These are phyloP conservation scores for Debaryomyces fabryi DNA, from an alignment of 1,139 yeast genomes.

Conservation along the genomic window DNA sequence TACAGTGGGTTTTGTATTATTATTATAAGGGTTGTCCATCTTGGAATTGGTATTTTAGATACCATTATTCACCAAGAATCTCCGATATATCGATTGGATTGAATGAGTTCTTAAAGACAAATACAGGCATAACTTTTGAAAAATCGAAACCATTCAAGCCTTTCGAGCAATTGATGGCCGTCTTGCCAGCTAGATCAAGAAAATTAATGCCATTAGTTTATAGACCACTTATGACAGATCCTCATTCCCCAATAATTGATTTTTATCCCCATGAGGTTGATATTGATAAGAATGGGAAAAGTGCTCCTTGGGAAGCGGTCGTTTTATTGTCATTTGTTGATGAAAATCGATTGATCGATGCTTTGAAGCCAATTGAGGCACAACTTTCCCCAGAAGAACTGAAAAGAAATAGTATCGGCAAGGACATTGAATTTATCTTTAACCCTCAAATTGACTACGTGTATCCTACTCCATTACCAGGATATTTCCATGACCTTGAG, in stretches of 20 bases:
- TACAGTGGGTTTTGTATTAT: conserved; percentile 93
- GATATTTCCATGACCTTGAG: conserved; percentile 74
- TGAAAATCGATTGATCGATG: conserved; percentile 68
- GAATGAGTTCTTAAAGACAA: conserved; percentile 44
- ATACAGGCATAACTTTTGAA: conserved; percentile 59
- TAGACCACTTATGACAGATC: conserved; percentile 87
- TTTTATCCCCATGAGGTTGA: conserved; percentile 91
- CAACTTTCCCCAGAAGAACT: conserved; percentile 70
- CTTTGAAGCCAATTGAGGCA: conserved; percentile 66
- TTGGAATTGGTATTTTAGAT: conserved; percentile 91
- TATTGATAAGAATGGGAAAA: conserved; percentile 90
- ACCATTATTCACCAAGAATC: conserved; percentile 91
- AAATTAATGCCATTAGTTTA: conserved; percentile 76
- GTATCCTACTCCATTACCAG: conserved; percentile 79
- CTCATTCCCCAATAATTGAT: conserved; percentile 82
- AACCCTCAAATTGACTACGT: conserved; percentile 76
- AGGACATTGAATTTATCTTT: conserved; percentile 64
- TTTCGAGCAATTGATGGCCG: conserved; percentile 97
- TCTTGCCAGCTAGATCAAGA: conserved; percentile 89
- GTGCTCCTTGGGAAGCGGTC: conserved; percentile 98
- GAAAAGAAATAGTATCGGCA: conserved; percentile 73
- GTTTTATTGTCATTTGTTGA: conserved; percentile 95
- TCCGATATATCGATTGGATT: conserved; percentile 81
- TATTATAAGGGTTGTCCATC: conserved; percentile 89
- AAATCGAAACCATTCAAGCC: conserved; percentile 84